phyloP scores from a whole-genome alignment of 257 asterid species.

The Solanum clarkiae region DNA sequence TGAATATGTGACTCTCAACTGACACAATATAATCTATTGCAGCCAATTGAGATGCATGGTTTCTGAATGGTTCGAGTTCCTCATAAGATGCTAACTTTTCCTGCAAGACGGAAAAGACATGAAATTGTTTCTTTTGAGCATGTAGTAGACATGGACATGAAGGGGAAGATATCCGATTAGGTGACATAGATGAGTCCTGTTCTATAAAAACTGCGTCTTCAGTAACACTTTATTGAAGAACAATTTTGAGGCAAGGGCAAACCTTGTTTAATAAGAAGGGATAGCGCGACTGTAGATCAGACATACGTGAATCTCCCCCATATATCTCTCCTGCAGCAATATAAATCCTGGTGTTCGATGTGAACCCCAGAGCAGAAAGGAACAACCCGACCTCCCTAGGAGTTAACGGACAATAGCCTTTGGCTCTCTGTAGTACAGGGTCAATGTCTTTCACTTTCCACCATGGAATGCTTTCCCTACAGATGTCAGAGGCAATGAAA shows the following conservation, averaged over 20 bases:
- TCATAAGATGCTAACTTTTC: slow-evolving; percentile 66
- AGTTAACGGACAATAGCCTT: slow-evolving; percentile 78
- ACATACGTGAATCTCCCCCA: slow-evolving; percentile 70
- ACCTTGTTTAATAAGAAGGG: slow-evolving; percentile 85
- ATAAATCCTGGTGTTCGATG: slow-evolving; percentile 62
- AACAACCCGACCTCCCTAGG: slow-evolving; percentile 80
- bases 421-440: slow-evolving; percentile 70
- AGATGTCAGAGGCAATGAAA: background rate
- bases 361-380: slow-evolving; percentile 71
- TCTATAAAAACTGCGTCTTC: background rate
- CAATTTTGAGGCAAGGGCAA: background rate
- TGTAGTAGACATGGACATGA: background rate
- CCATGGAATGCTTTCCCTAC: slow-evolving; percentile 74
- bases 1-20: slow-evolving; percentile 81
- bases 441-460: slow-evolving; percentile 94
- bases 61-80: slow-evolving; percentile 69
- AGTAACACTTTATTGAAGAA: background rate
- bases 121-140: background rate
- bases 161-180: background rate
- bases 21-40: slow-evolving; percentile 91
- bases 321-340: slow-evolving; percentile 89
- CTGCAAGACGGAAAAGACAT: slow-evolving; percentile 19
- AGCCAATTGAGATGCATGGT: slow-evolving; percentile 94
- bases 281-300: slow-evolving; percentile 39
- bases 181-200: background rate